These are phyloP conservation scores for Sphagnum contortum DNA, from an alignment of 225 moss, liverwort and hornwort genomes.

Conservation along the genomic window DNA sequence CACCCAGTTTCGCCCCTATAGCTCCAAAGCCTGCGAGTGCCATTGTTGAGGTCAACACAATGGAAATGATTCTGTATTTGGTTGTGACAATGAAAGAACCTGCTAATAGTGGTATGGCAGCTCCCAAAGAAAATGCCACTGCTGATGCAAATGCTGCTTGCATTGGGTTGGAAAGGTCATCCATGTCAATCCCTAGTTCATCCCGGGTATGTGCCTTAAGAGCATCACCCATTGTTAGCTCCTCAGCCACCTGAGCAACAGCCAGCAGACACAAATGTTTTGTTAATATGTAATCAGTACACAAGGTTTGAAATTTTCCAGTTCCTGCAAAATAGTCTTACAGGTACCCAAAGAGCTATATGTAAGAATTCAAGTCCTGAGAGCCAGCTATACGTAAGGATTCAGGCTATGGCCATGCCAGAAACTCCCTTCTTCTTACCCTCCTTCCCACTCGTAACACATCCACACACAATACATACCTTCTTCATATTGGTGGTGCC, in stretches of 20 bases:
- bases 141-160: slow-evolving; percentile 11
- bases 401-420: too few species aligned
- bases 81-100: slow-evolving; percentile 5
- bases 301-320: too few species aligned
- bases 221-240: neutral
- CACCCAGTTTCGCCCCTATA: slow-evolving; percentile 6
- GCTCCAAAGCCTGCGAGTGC: slow-evolving; percentile 14
- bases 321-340: too few species aligned
- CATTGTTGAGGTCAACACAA: slow-evolving; percentile 4
- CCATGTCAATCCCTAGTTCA: neutral
- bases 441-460: too few species aligned
- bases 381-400: too few species aligned
- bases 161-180: slow-evolving; percentile 7
- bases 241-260: neutral
- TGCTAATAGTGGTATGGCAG: slow-evolving; percentile 2
- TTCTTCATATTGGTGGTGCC: too few species aligned
- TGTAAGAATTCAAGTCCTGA: too few species aligned
- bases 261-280: too few species aligned
- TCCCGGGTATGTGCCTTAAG: neutral
- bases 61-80: neutral
- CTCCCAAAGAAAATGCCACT: slow-evolving; percentile 4
- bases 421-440: too few species aligned
- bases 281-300: too few species aligned
- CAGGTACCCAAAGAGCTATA: too few species aligned
- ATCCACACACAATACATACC: too few species aligned